A percentile compares a stretch with the other conserved stretches of the same genome.
phyloP scores from a whole-genome alignment of 176 grass and related monocot species.

The Eleusine indica region DNA sequence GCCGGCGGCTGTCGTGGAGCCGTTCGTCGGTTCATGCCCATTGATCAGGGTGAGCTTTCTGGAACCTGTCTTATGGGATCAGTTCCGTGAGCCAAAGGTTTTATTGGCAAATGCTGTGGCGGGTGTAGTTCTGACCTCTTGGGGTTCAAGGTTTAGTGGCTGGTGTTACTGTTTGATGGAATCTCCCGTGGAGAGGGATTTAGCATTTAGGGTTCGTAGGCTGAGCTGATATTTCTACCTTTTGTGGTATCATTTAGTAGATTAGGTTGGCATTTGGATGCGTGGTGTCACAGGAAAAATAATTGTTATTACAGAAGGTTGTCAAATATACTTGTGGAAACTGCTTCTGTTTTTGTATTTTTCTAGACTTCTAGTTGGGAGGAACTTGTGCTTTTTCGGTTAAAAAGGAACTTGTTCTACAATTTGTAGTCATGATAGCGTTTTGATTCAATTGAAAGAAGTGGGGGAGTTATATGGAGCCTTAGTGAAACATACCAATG shows the following conservation, averaged over 20 bases:
- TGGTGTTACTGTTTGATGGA: not conserved
- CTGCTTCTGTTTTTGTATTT: not conserved
- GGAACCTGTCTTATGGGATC: not conserved
- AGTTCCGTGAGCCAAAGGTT: not conserved
- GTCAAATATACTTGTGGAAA: not conserved
- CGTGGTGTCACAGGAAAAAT: no score
- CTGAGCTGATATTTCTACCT: not conserved
- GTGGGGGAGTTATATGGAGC: no score
- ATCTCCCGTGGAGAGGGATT: not conserved
- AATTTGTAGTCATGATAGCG: not conserved
- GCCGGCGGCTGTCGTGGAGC: not conserved
- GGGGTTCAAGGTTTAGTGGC: not conserved
- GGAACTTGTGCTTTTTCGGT: not conserved
- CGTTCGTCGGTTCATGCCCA: constrained; percentile 9
- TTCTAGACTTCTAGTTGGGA: not conserved
- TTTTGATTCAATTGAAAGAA: not conserved
- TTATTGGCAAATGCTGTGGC: not conserved
- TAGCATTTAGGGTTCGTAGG: not conserved
- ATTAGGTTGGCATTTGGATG: not conserved
- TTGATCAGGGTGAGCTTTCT: constrained; percentile 27
- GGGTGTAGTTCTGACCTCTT: not conserved
- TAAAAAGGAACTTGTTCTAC: not conserved
- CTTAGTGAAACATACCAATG: no score
- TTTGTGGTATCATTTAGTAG: not conserved
- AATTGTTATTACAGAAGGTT: not conserved